Conservation (phyloP, 2,329 filamentous ascomycete genomes). For the Verticillium tricorpus region DNA sequence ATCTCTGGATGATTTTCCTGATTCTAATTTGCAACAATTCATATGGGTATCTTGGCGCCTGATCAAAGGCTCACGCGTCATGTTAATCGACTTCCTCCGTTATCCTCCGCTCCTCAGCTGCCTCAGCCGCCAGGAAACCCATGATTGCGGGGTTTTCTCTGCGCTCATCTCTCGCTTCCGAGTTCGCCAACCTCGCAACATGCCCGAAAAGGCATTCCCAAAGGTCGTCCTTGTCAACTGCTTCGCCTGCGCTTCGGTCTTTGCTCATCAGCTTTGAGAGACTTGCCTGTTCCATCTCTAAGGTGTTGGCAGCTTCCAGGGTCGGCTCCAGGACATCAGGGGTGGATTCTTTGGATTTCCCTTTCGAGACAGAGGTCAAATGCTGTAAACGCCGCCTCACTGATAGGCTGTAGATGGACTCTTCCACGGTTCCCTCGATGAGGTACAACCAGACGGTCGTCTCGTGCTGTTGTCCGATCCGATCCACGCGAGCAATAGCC, state of each 20-base stretch:
- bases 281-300: constrained; percentile 72
- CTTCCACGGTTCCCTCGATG: constrained; percentile 84
- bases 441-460: constrained; percentile 97
- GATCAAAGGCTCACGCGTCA: not conserved
- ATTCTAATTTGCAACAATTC: not conserved
- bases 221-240: constrained; percentile 72
- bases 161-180: constrained; percentile 17
- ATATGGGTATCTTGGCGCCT: not conserved
- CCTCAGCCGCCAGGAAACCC: constrained; percentile 40
- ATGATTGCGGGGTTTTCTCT: constrained; percentile 29
- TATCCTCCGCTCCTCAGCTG: constrained; percentile 31
- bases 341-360: constrained; percentile 34
- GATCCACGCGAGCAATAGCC: constrained; percentile 89
- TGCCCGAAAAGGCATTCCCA: constrained; percentile 85
- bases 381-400: constrained; percentile 75
- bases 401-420: constrained; percentile 84
- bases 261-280: constrained; percentile 67
- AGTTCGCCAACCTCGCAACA: constrained; percentile 22
- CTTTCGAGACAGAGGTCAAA: constrained; percentile 48
- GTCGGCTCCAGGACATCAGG: constrained; percentile 52
- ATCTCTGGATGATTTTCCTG: not conserved
- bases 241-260: constrained; percentile 68
- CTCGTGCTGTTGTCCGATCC: constrained; percentile 82
- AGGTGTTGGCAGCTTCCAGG: constrained; percentile 78
- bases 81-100: not conserved